phyloP scores from a whole-genome alignment of 148 eudicot species.

The Heliosperma pusillum region DNA sequence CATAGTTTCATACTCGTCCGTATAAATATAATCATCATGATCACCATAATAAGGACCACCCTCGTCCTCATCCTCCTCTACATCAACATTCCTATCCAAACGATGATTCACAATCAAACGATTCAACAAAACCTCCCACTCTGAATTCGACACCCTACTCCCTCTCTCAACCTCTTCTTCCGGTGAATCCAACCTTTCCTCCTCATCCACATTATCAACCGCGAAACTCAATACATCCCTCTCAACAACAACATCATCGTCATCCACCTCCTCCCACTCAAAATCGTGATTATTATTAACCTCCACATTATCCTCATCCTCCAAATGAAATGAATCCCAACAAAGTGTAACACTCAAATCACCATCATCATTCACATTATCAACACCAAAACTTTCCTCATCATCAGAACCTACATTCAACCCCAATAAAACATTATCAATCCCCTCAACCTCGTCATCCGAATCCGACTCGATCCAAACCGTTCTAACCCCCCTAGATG shows the following conservation, averaged over 20 bases:
- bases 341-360: slow-evolving; percentile 33
- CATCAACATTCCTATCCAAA: slow-evolving; percentile 20
- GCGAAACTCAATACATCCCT: slow-evolving; percentile 38
- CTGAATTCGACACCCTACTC: slow-evolving; percentile 25
- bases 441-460: slow-evolving; percentile 28
- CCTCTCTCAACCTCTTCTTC: slow-evolving; percentile 34
- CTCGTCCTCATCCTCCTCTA: slow-evolving; percentile 24
- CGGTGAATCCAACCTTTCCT: slow-evolving; percentile 32
- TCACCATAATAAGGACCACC: slow-evolving; percentile 26
- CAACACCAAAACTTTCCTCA: slow-evolving; percentile 31
- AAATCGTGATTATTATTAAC: slow-evolving; percentile 31
- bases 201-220: slow-evolving; percentile 32
- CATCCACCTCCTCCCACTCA: slow-evolving; percentile 74
- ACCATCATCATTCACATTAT: slow-evolving; percentile 31
- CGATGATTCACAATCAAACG: slow-evolving; percentile 19
- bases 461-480: slow-evolving; percentile 37
- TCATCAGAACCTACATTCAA: slow-evolving; percentile 35
- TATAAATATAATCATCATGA: slow-evolving; percentile 27
- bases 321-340: slow-evolving; percentile 47
- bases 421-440: slow-evolving; percentile 22
- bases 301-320: slow-evolving; percentile 32
- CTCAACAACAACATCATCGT: slow-evolving; percentile 39
- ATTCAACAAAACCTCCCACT: slow-evolving; percentile 45
- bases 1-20: slow-evolving; percentile 45
- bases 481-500: slow-evolving; percentile 23